phyloP scores from a whole-genome alignment of 164 flowering plant species.

The Aristolochia fimbriata region DNA sequence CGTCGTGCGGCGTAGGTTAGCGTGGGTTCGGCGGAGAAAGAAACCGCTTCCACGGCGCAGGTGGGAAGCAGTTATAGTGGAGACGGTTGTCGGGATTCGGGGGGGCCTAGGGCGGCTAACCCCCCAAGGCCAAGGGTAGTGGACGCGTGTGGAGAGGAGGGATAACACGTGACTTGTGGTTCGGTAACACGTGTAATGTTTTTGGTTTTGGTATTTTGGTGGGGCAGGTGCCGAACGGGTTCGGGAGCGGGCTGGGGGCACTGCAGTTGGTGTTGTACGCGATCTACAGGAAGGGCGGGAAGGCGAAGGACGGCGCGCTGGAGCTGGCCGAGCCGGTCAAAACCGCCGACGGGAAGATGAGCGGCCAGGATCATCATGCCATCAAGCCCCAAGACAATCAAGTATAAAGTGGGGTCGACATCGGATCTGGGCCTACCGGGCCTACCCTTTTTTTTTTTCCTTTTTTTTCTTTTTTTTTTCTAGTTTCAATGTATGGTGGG shows the following conservation, averaged over 20 bases:
- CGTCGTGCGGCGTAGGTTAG: background rate
- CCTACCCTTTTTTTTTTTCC: no score
- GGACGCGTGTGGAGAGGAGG: no score
- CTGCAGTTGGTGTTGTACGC: slow-evolving; percentile 71
- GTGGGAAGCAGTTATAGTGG: background rate
- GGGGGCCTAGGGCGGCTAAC: no score
- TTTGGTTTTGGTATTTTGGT: background rate
- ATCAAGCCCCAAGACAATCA: background rate
- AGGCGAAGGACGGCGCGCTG: background rate
- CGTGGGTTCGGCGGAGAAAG: no score
- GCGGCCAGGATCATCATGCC: background rate
- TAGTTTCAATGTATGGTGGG: no score
- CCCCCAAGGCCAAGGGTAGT: no score
- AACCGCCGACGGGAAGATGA: background rate
- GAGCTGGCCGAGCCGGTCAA: background rate
- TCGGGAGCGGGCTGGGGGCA: slow-evolving; percentile 63
- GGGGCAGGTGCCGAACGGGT: slow-evolving; percentile 70
- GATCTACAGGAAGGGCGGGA: slow-evolving; percentile 28
- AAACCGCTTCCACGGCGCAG: no score
- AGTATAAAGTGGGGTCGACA: no score
- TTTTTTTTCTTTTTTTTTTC: no score
- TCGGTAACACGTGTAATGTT: background rate
- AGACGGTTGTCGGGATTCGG: no score
- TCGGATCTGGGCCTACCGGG: background rate
- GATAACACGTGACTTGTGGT: no score